Evolutionary conservation across 495 filamentous ascomycete species (phyloP).

Genomic region (Talaromyces adpressus): DNA sequence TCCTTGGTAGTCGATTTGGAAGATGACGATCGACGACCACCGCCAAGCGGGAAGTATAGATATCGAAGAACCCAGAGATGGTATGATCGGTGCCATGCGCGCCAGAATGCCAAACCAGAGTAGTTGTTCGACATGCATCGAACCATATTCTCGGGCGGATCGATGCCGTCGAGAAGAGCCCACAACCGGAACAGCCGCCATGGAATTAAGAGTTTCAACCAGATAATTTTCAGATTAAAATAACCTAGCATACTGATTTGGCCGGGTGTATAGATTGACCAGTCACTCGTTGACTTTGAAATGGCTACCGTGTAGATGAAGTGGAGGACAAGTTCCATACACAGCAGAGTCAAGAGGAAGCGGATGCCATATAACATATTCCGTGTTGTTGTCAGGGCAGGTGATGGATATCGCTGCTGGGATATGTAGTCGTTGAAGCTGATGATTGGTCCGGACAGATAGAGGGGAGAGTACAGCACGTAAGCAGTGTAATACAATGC

Average conservation of each 20-base stretch:
- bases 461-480: constrained; percentile 83
- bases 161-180: constrained; percentile 81
- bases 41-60: constrained; percentile 88
- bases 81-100: constrained; percentile 88
- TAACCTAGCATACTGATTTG: constrained; percentile 88
- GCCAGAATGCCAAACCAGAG: constrained; percentile 89
- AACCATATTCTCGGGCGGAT: constrained; percentile 97
- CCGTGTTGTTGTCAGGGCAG: constrained; percentile 56
- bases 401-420: constrained; percentile 65
- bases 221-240: constrained; percentile 97
- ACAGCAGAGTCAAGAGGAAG: constrained; percentile 72
- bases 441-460: constrained; percentile 85
- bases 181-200: constrained; percentile 98
- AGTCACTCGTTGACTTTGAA: constrained; percentile 68
- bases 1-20: constrained; percentile 28
- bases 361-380: constrained; percentile 76
- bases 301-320: constrained; percentile 93
- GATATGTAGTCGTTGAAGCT: constrained; percentile 99
- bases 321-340: constrained; percentile 91
- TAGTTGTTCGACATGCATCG: constrained; percentile 96
- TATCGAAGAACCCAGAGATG: constrained; percentile 94
- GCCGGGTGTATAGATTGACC: constrained; percentile 77
- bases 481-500: constrained; percentile 87
- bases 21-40: constrained; percentile 28
- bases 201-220: constrained; percentile 93